phyloP scores from a whole-genome alignment of 2,329 filamentous ascomycete genomes.

The Helotiales sp. region DNA sequence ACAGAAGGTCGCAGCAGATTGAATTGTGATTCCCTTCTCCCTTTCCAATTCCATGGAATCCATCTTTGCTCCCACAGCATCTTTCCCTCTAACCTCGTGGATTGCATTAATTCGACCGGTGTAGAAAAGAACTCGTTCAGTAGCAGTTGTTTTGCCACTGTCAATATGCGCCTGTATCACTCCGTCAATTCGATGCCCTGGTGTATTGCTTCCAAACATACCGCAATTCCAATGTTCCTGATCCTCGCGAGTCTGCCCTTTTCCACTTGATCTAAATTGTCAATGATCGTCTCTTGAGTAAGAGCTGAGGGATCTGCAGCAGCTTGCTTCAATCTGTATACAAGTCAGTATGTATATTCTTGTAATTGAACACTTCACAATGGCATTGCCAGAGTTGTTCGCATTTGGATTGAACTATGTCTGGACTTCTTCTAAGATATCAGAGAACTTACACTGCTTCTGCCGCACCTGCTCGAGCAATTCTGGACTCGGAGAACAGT shows the following conservation, averaged over 20 bases:
- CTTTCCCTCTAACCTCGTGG: constrained; percentile 94
- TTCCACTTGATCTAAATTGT: constrained; percentile 64
- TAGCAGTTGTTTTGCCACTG: constrained; percentile 96
- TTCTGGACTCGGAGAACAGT: constrained; percentile 40
- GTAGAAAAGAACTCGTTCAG: constrained; percentile 96
- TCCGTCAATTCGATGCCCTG: background rate
- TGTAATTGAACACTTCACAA: background rate
- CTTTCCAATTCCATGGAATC: constrained; percentile 99
- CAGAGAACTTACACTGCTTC: constrained; percentile 39
- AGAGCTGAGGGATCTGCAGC: constrained; percentile 36
- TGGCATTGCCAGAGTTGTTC: background rate
- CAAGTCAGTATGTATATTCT: background rate
- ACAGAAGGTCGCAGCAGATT: constrained; percentile 96
- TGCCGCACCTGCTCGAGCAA: constrained; percentile 35
- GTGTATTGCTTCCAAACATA: constrained; percentile 50
- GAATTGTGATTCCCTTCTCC: constrained; percentile 98
- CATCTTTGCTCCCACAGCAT: constrained; percentile 98
- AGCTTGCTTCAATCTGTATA: constrained; percentile 38
- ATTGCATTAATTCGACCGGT: constrained; percentile 96
- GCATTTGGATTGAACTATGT: background rate
- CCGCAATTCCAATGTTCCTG: constrained; percentile 97
- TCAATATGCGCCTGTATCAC: constrained; percentile 84
- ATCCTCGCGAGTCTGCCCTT: constrained; percentile 78
- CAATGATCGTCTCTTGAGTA: constrained; percentile 38
- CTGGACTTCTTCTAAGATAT: too few species aligned